Evolutionary conservation across 1,139 yeast species (phyloP).

Genomic region (Diutina ranongensis): DNA sequence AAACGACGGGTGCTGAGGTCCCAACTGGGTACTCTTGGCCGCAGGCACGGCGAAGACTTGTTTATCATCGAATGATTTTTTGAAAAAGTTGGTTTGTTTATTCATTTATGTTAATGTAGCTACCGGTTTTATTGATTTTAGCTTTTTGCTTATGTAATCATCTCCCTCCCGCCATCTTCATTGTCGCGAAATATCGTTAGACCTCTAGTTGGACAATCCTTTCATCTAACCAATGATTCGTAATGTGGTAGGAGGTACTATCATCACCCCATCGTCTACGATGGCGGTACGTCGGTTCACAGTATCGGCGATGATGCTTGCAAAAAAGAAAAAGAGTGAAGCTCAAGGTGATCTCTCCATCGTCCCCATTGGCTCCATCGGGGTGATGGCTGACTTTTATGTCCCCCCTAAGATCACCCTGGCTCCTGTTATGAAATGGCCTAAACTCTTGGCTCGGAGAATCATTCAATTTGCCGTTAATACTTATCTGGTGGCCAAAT

Average conservation of each 20-base stretch:
- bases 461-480: constrained; percentile 46
- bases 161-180: too few species aligned
- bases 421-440: constrained; percentile 29
- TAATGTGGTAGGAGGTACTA: not conserved
- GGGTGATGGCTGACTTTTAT: constrained; percentile 34
- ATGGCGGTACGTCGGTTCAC: not conserved
- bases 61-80: not conserved
- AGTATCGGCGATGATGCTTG: not conserved
- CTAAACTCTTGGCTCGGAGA: constrained; percentile 27
- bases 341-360: constrained; percentile 22
- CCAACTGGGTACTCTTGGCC: constrained; percentile 29
- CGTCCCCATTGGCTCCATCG: constrained; percentile 29
- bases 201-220: too few species aligned
- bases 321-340: constrained; percentile 2
- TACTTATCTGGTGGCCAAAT: constrained; percentile 52
- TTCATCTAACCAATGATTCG: not conserved
- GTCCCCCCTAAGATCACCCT: constrained; percentile 25
- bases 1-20: constrained; percentile 53
- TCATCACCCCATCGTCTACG: not conserved
- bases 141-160: too few species aligned
- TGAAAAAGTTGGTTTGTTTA: not conserved
- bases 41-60: not conserved
- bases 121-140: too few species aligned
- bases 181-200: too few species aligned
- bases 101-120: too few species aligned